phyloP scores from a whole-genome alignment of 2,329 filamentous ascomycete species.

The Fusarium udum region DNA sequence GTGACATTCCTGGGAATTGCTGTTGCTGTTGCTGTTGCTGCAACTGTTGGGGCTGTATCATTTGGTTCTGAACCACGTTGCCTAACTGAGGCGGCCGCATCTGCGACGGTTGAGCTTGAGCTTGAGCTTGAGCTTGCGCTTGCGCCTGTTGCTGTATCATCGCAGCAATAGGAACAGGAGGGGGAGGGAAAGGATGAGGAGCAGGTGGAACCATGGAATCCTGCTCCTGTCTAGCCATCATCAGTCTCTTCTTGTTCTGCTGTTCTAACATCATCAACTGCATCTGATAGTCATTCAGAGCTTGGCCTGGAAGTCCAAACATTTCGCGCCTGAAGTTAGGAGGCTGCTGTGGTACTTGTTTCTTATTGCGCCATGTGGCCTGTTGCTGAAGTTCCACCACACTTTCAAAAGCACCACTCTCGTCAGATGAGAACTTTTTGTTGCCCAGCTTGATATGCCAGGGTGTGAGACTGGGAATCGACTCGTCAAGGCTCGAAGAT shows the following conservation, averaged over 20 bases:
- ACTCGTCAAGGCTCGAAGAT: conserved; percentile 64
- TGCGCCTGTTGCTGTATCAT: neutral
- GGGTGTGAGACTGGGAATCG: conserved; percentile 62
- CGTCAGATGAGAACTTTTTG: conserved; percentile 21
- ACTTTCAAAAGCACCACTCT: conserved; percentile 50
- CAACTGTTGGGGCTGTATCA: neutral
- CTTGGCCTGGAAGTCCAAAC: conserved; percentile 7
- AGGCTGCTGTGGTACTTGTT: conserved; percentile 52
- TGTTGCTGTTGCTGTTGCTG: conserved; percentile 5
- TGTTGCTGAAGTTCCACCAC: conserved; percentile 51
- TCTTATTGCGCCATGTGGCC: conserved; percentile 42
- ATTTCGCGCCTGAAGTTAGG: conserved; percentile 1
- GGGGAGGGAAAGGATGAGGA: neutral
- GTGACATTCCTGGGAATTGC: neutral
- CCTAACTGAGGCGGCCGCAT: conserved; percentile 5
- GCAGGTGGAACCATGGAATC: conserved; percentile 52
- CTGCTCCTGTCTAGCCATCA: conserved; percentile 84
- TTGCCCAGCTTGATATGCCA: conserved; percentile 65
- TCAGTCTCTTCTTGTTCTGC: conserved; percentile 84
- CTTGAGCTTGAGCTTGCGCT: neutral
- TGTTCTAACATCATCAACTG: conserved; percentile 87
- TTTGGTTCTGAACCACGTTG: neutral
- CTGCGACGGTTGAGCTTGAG: neutral
- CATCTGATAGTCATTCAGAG: conserved; percentile 76
- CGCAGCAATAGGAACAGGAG: neutral